Evolutionary conservation across 163 green algal genomes (phyloP), one percentile per base, ranked within the genome.

Genomic region (Prototheca wickerhamii): DNA sequence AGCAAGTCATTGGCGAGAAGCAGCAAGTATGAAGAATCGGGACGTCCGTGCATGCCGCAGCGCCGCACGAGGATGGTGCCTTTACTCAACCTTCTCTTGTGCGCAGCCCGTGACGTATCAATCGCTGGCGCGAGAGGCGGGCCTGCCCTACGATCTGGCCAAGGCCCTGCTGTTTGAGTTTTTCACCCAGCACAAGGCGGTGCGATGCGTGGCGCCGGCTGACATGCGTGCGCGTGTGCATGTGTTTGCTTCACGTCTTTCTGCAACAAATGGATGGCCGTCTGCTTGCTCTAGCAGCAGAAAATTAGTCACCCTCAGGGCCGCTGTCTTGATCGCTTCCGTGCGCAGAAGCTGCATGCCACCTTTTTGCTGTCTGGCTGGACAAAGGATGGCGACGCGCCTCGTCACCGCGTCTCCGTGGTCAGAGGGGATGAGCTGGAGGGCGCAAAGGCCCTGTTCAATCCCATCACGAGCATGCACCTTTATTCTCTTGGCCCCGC

Each of bases 91-190:
- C 15, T 10, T 3, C 12, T 5, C 5, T 55, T 4, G 20, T 30
- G 49, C 49, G 8, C 70, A 89, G 74, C 52, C 72, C 7, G 72
- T 87, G 2, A 79, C 79, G 4, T 89, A 82, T 69, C 88, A 89
- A 63, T 88, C 79, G 78, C 58, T 88, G 23, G 76, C 81, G 2
- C 58, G 82, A 18, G 63, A 80, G 15, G 84, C 72, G 43, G 50
- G 59, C 25, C 53, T 89, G 7, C 78, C 82, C 20, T 77, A 71
- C 30, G 81, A 87, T 49, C 59, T 66, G 4, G 69, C 79, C 31
- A 89, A 89, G 52, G 71, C 75, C 59, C 35, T 85, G 33, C 63
- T 89, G 4, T 88, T 84, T 51, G 64, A 76, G 6, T 86, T 84
- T 54, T 23, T 70, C 1, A 77, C 84, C 30, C n/a, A 66, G 30